Percentiles rank a stretch among this genome's conserved stretches.
Conservation (phyloP, 75 land plant species). For the Pseudotsuga menziesii region DNA sequence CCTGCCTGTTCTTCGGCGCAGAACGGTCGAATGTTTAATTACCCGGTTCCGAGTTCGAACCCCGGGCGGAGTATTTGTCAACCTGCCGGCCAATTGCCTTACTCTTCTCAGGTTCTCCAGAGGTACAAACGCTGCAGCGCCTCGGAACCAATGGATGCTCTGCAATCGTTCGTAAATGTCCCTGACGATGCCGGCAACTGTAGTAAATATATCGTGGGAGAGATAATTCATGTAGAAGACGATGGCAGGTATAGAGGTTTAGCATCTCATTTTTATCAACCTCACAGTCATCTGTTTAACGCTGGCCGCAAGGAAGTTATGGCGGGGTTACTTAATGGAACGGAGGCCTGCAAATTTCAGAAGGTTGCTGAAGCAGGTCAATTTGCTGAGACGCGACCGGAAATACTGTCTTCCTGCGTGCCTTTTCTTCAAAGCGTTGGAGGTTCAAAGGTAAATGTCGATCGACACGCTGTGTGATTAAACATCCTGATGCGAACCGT, state of each 20-base stretch:
- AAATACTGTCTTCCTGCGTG: neutral
- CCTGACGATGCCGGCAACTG: neutral
- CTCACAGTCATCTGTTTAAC: neutral
- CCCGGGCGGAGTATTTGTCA: neutral
- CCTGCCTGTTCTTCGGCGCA: neutral
- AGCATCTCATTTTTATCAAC: neutral
- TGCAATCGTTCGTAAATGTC: neutral
- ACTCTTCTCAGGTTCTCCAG: neutral
- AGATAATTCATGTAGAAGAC: neutral
- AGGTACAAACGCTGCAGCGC: neutral
- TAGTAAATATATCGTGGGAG: neutral
- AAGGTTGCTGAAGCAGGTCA: neutral
- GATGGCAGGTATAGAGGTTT: neutral
- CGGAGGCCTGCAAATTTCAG: neutral
- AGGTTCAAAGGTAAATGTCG: neutral
- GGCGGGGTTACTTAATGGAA: too few relatives aligned
- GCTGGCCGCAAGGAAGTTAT: neutral
- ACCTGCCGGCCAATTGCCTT: neutral
- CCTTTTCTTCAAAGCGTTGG: slow-evolving; percentile 5
- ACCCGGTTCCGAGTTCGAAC: neutral
- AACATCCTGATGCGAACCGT: too few relatives aligned
- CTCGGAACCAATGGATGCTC: neutral
- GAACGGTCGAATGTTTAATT: neutral
- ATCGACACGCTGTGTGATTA: too few relatives aligned
- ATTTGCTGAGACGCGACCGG: neutral